phyloP scores from a whole-genome alignment of 306 rosid species.

The Astragalus membranaceus region DNA sequence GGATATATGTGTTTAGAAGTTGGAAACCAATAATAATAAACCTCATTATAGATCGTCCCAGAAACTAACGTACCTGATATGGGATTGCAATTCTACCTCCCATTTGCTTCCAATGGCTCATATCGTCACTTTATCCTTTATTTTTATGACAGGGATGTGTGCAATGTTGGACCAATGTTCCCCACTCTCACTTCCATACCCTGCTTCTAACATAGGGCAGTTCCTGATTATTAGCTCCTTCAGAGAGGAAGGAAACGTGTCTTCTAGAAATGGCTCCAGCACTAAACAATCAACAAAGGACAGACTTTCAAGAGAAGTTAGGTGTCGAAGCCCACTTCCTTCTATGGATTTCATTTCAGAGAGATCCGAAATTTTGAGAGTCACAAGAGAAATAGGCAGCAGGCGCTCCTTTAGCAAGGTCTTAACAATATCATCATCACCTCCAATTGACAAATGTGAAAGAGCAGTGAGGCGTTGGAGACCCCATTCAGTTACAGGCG shows the following conservation, averaged over 20 bases:
- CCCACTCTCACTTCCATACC: not conserved
- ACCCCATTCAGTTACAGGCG: no score
- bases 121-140: no score
- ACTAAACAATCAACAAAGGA: not conserved
- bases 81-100: no score
- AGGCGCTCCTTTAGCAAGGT: not conserved
- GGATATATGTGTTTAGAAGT: no score
- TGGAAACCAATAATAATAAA: no score
- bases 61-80: no score
- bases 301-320: not conserved
- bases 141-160: not conserved
- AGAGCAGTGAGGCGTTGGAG: no score
- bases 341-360: not conserved
- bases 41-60: no score
- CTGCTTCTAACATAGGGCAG: not conserved
- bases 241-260: not conserved
- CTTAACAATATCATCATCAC: not conserved
- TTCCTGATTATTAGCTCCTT: accelerated
- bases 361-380: accelerated
- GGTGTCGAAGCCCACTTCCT: not conserved
- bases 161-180: no score
- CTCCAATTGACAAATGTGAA: no score
- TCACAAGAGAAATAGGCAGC: not conserved
- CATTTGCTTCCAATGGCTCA: no score
- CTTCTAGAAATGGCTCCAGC: not conserved